A percentile compares a stretch with the other conserved stretches of the same genome.
Evolutionary conservation across 2,329 filamentous ascomycete genomes (phyloP).

Genomic region (Xylariales sp.): DNA sequence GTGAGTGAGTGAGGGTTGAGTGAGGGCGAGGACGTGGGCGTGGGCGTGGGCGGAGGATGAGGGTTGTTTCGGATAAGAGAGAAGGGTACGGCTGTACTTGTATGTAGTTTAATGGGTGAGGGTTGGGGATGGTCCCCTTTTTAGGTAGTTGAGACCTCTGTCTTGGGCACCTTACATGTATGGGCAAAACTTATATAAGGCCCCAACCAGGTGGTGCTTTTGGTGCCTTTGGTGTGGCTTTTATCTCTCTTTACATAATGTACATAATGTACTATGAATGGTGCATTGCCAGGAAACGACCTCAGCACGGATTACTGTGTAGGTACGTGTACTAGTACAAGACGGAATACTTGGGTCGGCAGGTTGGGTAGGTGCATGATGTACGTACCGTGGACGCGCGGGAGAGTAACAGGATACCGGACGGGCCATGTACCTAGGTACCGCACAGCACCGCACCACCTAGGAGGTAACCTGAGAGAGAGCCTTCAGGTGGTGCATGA

Average conservation of each 20-base stretch:
- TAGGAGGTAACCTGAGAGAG: too few species aligned
- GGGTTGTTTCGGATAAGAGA: constrained; percentile 12
- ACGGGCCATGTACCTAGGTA: too few species aligned
- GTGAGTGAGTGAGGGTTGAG: constrained; percentile 15
- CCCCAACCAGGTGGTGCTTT: background rate
- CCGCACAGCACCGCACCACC: too few species aligned
- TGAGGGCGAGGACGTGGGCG: background rate
- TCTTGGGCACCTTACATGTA: constrained; percentile 9
- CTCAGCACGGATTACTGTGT: too few species aligned
- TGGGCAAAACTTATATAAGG: background rate
- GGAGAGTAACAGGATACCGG: background rate
- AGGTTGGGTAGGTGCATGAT: too few species aligned
- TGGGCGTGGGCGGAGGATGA: constrained; percentile 1
- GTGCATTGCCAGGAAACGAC: background rate
- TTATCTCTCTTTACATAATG: background rate
- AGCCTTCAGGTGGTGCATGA: constrained; percentile 11
- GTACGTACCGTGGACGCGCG: too few species aligned
- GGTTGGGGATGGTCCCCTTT: constrained; percentile 21
- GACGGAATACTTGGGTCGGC: too few species aligned
- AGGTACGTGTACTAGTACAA: too few species aligned
- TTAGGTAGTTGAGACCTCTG: constrained; percentile 10
- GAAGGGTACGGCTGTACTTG: constrained; percentile 17
- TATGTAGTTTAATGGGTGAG: constrained; percentile 14
- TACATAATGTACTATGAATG: too few species aligned
- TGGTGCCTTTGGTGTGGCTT: background rate